Percentiles rank a stretch among this genome's conserved stretches.
Conservation (phyloP, 495 filamentous ascomycete genomes). For the Tirmania nivea region DNA sequence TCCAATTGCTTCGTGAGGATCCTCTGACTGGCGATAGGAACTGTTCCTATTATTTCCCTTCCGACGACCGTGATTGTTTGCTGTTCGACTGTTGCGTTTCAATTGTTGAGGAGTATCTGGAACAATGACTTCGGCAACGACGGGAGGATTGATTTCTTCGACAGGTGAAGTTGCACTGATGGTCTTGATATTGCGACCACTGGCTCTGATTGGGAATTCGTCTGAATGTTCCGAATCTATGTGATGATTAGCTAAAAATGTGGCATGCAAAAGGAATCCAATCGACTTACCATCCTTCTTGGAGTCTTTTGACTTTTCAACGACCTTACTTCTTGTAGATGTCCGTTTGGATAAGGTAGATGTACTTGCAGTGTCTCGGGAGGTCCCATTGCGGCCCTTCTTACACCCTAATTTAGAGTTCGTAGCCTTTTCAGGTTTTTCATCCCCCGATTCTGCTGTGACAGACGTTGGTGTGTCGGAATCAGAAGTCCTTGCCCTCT, state of each 20-base stretch:
- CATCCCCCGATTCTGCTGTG: slow-evolving; percentile 15
- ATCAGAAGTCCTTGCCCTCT: slow-evolving; percentile 21
- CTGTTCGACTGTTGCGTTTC: slow-evolving; percentile 3
- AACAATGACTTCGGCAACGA: slow-evolving; percentile 4
- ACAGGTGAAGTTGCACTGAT: not conserved
- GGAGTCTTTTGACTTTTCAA: slow-evolving; percentile 16
- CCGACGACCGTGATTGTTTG: slow-evolving; percentile 13
- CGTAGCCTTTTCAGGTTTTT: slow-evolving; percentile 14
- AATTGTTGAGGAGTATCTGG: slow-evolving; percentile 15
- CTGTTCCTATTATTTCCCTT: slow-evolving; percentile 29
- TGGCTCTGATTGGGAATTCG: slow-evolving; percentile 15
- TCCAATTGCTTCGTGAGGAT: slow-evolving; percentile 22
- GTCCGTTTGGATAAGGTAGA: slow-evolving; percentile 14
- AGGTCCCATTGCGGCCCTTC: slow-evolving; percentile 12
- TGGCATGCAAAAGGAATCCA: not conserved
- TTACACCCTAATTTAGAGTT: slow-evolving; percentile 10
- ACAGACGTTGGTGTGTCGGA: slow-evolving; percentile 16
- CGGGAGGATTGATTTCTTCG: slow-evolving; percentile 11
- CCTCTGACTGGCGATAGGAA: slow-evolving; percentile 18
- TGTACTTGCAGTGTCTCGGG: slow-evolving; percentile 6
- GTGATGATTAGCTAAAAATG: not conserved
- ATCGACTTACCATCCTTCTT: slow-evolving; percentile 17
- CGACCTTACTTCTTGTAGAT: slow-evolving; percentile 15
- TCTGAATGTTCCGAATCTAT: slow-evolving; percentile 20
- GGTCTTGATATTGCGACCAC: slow-evolving; percentile 7